Percentiles rank a stretch among this genome's conserved stretches.
phyloP scores from a whole-genome alignment of 192 early-diverging fungal species.

The Irineochytrium annulatum region DNA sequence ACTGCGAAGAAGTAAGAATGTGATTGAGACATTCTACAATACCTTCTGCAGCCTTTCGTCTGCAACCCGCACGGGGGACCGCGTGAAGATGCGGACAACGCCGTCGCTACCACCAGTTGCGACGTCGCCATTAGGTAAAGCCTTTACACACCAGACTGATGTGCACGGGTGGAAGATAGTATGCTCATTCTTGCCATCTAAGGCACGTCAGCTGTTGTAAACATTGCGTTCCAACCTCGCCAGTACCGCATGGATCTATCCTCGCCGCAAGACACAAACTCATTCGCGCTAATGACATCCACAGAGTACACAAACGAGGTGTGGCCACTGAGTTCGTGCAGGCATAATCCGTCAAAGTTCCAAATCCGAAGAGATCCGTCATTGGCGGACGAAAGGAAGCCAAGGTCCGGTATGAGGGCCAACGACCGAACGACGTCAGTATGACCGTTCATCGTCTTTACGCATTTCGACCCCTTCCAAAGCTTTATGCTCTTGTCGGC shows the following conservation, averaged over 20 bases:
- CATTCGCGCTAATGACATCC: constrained; percentile 62
- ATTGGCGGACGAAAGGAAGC: constrained; percentile 85
- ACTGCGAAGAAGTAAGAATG: too few relatives aligned
- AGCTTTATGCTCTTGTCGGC: constrained; percentile 88
- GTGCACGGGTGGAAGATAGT: constrained; percentile 80
- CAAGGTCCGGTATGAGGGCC: constrained; percentile 50
- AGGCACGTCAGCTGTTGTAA: neutral
- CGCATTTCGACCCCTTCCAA: constrained; percentile 70
- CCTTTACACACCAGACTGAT: constrained; percentile 86
- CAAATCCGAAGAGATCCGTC: constrained; percentile 86
- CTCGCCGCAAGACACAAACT: constrained; percentile 89
- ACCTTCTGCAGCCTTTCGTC: constrained; percentile 15
- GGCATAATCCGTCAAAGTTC: constrained; percentile 63
- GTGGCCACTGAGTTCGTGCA: constrained; percentile 78
- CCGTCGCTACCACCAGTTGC: constrained; percentile 84
- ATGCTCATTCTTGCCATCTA: constrained; percentile 67
- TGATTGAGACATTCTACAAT: too few relatives aligned
- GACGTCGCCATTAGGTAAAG: constrained; percentile 75
- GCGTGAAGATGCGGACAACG: constrained; percentile 76
- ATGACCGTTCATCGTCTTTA: constrained; percentile 72
- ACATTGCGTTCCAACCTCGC: constrained; percentile 49
- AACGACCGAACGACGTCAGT: constrained; percentile 87
- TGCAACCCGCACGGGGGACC: constrained; percentile 54
- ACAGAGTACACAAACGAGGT: constrained; percentile 91
- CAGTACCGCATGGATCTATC: constrained; percentile 86